Evolutionary conservation across 2,329 filamentous ascomycete species (phyloP).

Genomic region (Metarhizium brunneum): DNA sequence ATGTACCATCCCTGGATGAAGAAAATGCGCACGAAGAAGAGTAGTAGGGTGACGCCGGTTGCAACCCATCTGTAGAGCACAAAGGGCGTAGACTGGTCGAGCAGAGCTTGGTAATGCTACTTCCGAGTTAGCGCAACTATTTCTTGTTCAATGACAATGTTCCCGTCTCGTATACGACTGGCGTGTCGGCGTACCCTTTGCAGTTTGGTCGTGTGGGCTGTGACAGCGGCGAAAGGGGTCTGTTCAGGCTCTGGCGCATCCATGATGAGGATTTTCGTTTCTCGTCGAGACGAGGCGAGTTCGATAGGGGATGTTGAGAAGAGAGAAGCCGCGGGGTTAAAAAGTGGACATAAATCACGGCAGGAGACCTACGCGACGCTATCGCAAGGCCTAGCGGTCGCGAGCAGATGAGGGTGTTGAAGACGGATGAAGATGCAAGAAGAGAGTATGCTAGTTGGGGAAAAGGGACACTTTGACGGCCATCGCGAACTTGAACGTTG

Average conservation of each 20-base stretch:
- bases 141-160: neutral
- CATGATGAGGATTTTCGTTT: constrained; percentile 41
- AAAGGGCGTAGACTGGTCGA: constrained; percentile 89
- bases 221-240: constrained; percentile 86
- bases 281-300: neutral
- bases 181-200: constrained; percentile 48
- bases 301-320: neutral
- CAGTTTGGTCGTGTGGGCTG: constrained; percentile 69
- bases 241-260: constrained; percentile 79
- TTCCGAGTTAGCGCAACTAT: constrained; percentile 1
- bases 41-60: constrained; percentile 63
- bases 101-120: constrained; percentile 86
- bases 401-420: neutral
- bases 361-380: neutral
- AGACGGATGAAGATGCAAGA: neutral
- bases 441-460: neutral
- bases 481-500: constrained; percentile 2
- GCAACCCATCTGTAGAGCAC: constrained; percentile 83
- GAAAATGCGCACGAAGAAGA: constrained; percentile 87
- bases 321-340: neutral
- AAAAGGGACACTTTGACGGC: constrained; percentile 1
- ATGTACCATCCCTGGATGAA: constrained; percentile 98
- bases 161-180: neutral
- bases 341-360: neutral
- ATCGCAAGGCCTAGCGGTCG: neutral